Evolutionary conservation across 2,329 filamentous ascomycete species (phyloP).

Genomic region (Xenosphaeropsis pyriputrescens): DNA sequence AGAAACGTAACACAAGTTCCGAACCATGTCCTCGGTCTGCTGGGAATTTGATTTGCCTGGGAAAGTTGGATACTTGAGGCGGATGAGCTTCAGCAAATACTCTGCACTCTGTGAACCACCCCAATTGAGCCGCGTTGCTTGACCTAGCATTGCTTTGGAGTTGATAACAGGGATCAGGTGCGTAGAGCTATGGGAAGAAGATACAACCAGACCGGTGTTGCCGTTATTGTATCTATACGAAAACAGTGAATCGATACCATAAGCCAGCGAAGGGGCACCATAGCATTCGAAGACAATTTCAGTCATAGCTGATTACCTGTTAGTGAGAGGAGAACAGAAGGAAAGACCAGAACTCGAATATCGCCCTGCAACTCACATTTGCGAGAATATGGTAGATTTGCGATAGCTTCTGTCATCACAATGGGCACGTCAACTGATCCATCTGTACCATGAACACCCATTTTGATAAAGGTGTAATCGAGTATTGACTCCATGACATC

Average conservation of each 20-base stretch:
- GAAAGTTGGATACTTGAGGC: slow-evolving; percentile 83
- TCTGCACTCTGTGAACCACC: slow-evolving; percentile 82
- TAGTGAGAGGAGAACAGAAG: too few relatives aligned
- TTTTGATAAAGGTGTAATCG: slow-evolving; percentile 88
- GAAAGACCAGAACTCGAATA: too few relatives aligned
- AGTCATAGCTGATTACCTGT: slow-evolving; percentile 58
- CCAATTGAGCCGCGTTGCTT: slow-evolving; percentile 88
- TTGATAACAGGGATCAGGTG: slow-evolving; percentile 91
- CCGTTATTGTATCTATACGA: slow-evolving; percentile 78
- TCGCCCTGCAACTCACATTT: slow-evolving; percentile 47
- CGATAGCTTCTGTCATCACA: slow-evolving; percentile 90
- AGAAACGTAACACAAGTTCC: slow-evolving; percentile 82
- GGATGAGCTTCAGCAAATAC: slow-evolving; percentile 79
- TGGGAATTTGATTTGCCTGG: slow-evolving; percentile 72
- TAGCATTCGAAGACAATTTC: slow-evolving; percentile 98
- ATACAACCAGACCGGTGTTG: slow-evolving; percentile 69
- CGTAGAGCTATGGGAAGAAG: slow-evolving; percentile 84
- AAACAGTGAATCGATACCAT: slow-evolving; percentile 93
- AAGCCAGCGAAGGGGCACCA: slow-evolving; percentile 74
- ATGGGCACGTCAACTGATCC: slow-evolving; percentile 73
- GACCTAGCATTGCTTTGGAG: slow-evolving; percentile 67
- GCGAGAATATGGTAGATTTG: slow-evolving; percentile 76
- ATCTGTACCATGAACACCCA: slow-evolving; percentile 66
- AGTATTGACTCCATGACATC: slow-evolving; percentile 91
- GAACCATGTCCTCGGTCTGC: slow-evolving; percentile 77